Percentiles rank a stretch among this genome's conserved stretches.
These are phyloP conservation scores for Cordia subcordata DNA, from an alignment of 257 asterid genomes.

Conservation along the genomic window DNA sequence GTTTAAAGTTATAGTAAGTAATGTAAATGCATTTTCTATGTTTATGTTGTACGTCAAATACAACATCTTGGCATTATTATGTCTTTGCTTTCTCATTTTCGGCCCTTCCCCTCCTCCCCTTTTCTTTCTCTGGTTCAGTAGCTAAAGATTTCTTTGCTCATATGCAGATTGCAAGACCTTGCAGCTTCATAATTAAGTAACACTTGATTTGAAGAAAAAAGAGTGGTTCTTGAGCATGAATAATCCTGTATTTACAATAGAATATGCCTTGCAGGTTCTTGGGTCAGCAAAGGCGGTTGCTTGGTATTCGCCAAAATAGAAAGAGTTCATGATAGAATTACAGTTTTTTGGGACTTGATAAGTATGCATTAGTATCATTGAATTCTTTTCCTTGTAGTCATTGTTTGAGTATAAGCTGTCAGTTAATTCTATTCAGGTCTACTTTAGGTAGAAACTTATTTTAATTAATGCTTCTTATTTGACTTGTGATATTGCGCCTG, in stretches of 20 bases:
- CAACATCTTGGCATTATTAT: no score
- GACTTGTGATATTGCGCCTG: no score
- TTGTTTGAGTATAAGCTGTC: neutral
- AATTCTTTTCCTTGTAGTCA: neutral
- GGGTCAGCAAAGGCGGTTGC: conserved; percentile 86
- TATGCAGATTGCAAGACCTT: conserved; percentile 79
- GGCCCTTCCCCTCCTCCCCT: no score
- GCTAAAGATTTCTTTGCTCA: neutral
- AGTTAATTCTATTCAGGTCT: no score
- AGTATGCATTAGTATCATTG: neutral
- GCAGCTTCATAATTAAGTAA: conserved; percentile 71
- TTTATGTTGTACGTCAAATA: no score
- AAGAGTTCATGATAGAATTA: conserved; percentile 78
- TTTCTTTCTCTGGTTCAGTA: neutral
- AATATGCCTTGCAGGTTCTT: conserved; percentile 78
- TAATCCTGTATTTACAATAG: conserved; percentile 66
- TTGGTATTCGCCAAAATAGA: conserved; percentile 73
- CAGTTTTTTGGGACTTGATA: conserved; percentile 59
- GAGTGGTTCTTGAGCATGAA: conserved; percentile 36
- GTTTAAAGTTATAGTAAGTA: no score
- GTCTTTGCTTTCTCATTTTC: no score
- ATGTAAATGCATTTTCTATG: no score
- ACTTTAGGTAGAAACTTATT: no score
- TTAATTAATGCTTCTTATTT: no score
- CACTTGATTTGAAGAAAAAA: conserved; percentile 40